These are phyloP conservation scores for Fusarium burgessii DNA, from an alignment of 2,329 filamentous ascomycete species.

Conservation along the genomic window DNA sequence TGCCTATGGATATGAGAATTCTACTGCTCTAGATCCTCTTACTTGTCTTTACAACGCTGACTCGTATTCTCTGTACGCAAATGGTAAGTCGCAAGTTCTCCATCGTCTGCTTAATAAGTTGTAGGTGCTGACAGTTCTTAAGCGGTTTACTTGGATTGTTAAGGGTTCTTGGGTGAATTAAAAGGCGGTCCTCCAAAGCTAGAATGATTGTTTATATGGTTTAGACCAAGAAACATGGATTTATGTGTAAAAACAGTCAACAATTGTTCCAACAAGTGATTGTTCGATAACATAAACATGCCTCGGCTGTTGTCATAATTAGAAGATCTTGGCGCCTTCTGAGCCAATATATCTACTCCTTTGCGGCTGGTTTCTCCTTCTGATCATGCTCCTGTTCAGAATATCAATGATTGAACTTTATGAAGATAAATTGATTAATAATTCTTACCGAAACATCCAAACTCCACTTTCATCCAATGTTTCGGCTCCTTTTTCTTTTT, in stretches of 20 bases:
- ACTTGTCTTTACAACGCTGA: conserved; percentile 37
- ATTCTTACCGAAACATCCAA: no score
- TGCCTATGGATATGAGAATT: conserved; percentile 39
- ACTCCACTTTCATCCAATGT: no score
- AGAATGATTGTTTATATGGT: fast-evolving
- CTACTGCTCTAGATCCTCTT: conserved; percentile 28
- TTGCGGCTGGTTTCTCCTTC: no score
- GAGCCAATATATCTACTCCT: no score
- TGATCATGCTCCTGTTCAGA: no score
- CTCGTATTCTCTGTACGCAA: conserved; percentile 35
- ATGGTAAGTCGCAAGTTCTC: conserved; percentile 4
- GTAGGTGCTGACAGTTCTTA: background rate
- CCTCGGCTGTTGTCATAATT: no score
- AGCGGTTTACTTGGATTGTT: conserved; percentile 27
- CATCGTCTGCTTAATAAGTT: fast-evolving
- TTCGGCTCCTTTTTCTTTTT: no score
- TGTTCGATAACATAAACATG: background rate
- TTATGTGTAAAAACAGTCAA: fast-evolving
- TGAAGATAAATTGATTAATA: background rate
- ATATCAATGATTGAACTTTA: background rate
- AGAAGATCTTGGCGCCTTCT: no score
- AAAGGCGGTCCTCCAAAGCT: fast-evolving
- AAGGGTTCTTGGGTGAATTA: background rate
- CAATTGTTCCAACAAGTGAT: background rate
- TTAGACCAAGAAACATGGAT: fast-evolving